Conservation (phyloP, 2,329 filamentous ascomycete genomes). For the Diaporthe velutina region DNA sequence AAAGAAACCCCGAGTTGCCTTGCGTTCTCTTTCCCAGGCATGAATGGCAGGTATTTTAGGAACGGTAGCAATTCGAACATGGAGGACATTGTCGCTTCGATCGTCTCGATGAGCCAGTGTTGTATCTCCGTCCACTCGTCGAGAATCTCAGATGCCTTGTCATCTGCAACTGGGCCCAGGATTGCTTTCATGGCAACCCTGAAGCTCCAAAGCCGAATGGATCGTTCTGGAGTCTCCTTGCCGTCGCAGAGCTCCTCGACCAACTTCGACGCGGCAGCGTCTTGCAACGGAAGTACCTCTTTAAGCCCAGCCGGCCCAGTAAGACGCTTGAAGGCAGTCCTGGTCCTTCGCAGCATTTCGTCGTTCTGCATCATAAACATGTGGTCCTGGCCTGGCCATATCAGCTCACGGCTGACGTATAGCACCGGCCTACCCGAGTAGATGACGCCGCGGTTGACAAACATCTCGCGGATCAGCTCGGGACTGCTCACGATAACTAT, state of each 20-base stretch:
- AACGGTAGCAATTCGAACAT: slow-evolving; percentile 16
- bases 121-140: slow-evolving; percentile 15
- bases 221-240: neutral
- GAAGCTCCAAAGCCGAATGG: slow-evolving; percentile 11
- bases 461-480: slow-evolving; percentile 17
- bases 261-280: neutral
- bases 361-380: slow-evolving; percentile 27
- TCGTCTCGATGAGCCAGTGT: slow-evolving; percentile 4
- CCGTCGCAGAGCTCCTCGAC: neutral
- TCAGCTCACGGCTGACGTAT: neutral
- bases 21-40: neutral
- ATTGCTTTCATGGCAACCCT: slow-evolving; percentile 18
- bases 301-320: slow-evolving; percentile 13
- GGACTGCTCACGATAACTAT: slow-evolving; percentile 13
- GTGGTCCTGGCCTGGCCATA: slow-evolving; percentile 9
- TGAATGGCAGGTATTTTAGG: slow-evolving; percentile 18
- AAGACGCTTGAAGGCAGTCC: slow-evolving; percentile 11
- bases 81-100: slow-evolving; percentile 16
- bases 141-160: neutral
- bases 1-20: neutral
- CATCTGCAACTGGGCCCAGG: slow-evolving; percentile 17
- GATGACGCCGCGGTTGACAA: slow-evolving; percentile 17
- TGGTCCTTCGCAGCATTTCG: neutral
- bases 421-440: slow-evolving; percentile 25
- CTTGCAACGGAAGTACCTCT: slow-evolving; percentile 13